Percentiles rank a stretch among this genome's conserved stretches.
Evolutionary conservation across 139 green algal genomes (phyloP).

Genomic region (Chlamydomonas asymmetrica): DNA sequence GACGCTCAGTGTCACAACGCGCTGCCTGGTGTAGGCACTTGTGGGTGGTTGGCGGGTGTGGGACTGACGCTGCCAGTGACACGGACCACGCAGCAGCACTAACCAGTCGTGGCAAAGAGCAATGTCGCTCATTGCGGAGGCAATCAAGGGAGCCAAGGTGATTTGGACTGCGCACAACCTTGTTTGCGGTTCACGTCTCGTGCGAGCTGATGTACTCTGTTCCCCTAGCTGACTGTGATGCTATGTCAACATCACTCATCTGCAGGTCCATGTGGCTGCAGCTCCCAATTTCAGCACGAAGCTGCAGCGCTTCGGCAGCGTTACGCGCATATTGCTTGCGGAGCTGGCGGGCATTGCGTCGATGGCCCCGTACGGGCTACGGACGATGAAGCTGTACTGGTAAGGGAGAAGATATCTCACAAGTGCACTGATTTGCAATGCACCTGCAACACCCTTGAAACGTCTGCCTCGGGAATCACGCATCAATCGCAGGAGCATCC

Average conservation of each 20-base stretch:
- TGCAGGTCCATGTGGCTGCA: not conserved
- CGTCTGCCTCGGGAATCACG: not conserved
- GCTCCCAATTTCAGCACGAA: not conserved
- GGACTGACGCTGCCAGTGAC: not conserved
- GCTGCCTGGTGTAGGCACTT: too few species aligned
- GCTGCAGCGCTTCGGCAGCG: not conserved
- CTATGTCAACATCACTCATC: not conserved
- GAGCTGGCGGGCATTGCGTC: constrained; percentile 50
- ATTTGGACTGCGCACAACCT: not conserved
- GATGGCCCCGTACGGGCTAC: constrained; percentile 49
- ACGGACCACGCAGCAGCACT: too few species aligned
- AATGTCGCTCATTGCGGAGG: constrained; percentile 1
- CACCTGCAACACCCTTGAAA: not conserved
- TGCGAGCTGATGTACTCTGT: not conserved
- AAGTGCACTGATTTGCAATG: not conserved
- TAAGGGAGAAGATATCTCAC: constrained; percentile 3
- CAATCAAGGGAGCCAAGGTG: constrained; percentile 33
- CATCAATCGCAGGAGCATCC: not conserved
- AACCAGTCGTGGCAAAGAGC: too few species aligned
- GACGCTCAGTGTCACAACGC: too few species aligned
- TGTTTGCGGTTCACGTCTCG: not conserved
- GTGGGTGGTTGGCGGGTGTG: too few species aligned
- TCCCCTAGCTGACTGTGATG: not conserved
- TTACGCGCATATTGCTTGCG: constrained; percentile 36
- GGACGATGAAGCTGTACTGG: constrained; percentile 41